phyloP scores from a whole-genome alignment of 2,329 filamentous ascomycete genomes.

The Fusarium torulosum region DNA sequence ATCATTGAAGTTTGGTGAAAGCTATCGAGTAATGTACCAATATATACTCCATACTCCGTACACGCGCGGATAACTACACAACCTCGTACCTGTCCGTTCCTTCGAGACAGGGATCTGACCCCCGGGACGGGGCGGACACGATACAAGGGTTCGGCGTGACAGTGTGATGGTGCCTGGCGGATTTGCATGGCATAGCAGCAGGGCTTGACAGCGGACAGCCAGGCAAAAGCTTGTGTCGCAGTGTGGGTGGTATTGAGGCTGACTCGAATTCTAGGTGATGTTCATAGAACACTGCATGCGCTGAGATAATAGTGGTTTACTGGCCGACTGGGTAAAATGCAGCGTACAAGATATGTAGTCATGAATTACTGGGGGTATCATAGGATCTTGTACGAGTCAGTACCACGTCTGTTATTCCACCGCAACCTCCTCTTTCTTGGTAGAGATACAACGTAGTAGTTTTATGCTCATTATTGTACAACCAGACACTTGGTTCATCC shows the following conservation, averaged over 20 bases:
- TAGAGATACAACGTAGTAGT: not conserved
- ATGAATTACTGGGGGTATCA: not conserved
- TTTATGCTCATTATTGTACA: not conserved
- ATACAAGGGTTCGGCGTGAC: constrained; percentile 37
- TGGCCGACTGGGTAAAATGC: no score
- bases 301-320: not conserved
- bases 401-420: not conserved
- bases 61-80: not conserved
- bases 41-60: not conserved
- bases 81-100: constrained; percentile 1
- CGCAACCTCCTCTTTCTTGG: not conserved
- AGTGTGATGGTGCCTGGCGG: constrained; percentile 37
- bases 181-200: constrained; percentile 36
- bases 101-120: constrained; percentile 26
- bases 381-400: constrained; percentile 14
- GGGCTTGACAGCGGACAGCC: constrained; percentile 23
- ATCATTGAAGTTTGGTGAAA: not conserved
- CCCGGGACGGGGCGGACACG: constrained; percentile 24
- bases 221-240: constrained; percentile 23
- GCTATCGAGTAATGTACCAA: not conserved
- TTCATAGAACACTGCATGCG: not conserved
- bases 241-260: constrained; percentile 34
- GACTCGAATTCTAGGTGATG: constrained; percentile 24
- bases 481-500: not conserved
- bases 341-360: constrained; percentile 2